Percentiles rank a stretch among this genome's conserved stretches.
Evolutionary conservation across 73 alveolate species (phyloP).

Genomic region (Durusdinium trenchii): DNA sequence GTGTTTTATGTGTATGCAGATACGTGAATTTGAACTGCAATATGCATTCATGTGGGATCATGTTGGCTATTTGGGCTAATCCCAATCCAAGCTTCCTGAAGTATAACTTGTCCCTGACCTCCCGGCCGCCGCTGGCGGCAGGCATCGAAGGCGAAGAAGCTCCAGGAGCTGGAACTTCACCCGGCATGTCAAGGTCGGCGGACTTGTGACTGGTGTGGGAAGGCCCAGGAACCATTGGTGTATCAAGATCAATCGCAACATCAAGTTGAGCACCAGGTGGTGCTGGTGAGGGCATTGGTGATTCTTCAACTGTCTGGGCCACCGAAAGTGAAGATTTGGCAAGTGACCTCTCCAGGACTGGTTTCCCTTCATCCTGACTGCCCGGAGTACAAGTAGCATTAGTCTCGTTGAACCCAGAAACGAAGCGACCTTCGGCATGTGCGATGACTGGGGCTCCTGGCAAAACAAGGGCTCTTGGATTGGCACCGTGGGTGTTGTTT

Average conservation of each 20-base stretch:
- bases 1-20: no score
- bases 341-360: not conserved
- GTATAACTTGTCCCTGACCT: constrained; percentile 7
- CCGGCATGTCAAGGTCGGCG: not conserved
- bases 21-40: no score
- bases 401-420: not conserved
- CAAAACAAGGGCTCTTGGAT: not conserved
- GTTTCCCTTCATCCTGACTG: not conserved
- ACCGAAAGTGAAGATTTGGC: not conserved
- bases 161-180: not conserved
- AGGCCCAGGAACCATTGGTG: not conserved
- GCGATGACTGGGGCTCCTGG: constrained; percentile 39
- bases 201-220: not conserved
- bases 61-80: no score
- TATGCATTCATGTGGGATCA: not conserved
- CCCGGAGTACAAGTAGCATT: not conserved
- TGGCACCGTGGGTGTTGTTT: no score
- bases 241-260: not conserved
- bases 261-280: not conserved
- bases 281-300: not conserved
- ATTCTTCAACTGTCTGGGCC: not conserved
- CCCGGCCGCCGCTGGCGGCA: not conserved
- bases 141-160: not conserved
- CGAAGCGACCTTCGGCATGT: not conserved
- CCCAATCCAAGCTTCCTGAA: constrained; percentile 8